Percentiles rank a stretch among this genome's conserved stretches.
Conservation (phyloP, 1,284 basidiomycete species). For the Schizophyllum amplum region DNA sequence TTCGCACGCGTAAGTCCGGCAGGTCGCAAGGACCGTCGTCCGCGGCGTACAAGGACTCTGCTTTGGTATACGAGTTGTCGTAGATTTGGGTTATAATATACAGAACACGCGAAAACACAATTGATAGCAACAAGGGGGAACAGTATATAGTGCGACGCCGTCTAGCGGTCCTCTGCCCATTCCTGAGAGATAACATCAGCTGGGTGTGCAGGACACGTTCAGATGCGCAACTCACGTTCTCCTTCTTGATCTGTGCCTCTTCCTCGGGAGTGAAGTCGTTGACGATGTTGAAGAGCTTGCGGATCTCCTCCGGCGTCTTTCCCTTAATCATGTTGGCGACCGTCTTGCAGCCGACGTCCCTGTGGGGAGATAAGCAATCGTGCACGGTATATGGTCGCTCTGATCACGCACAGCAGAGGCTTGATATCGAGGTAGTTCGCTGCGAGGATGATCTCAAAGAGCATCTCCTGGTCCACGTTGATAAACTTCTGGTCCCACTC, state of each 20-base stretch:
- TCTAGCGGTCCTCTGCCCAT: conserved; percentile 85
- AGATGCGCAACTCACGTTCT: conserved; percentile 67
- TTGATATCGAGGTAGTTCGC: conserved; percentile 99
- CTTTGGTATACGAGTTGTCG: neutral
- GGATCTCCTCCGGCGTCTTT: conserved; percentile 93
- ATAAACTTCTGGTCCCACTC: conserved; percentile 99
- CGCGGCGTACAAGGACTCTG: neutral
- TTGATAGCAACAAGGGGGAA: conserved; percentile 12
- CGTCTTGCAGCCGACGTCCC: conserved; percentile 99
- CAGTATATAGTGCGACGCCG: conserved; percentile 16
- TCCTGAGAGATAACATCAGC: conserved; percentile 39
- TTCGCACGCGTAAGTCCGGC: neutral
- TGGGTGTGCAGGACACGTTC: conserved; percentile 11
- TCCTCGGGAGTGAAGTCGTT: conserved; percentile 99
- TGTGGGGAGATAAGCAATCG: conserved; percentile 23
- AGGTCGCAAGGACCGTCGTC: too few relatives aligned
- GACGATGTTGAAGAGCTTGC: conserved; percentile 94
- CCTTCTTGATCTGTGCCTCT: conserved; percentile 99
- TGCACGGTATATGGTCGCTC: too few relatives aligned
- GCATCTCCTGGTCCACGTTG: conserved; percentile 93
- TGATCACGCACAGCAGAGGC: conserved; percentile 75
- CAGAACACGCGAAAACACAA: neutral
- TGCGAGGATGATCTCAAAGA: conserved; percentile 98
- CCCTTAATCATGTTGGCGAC: conserved; percentile 99
- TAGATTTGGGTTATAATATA: neutral